phyloP scores from a whole-genome alignment of 768 basidiomycete genomes.

The Termitomyces titanicus region DNA sequence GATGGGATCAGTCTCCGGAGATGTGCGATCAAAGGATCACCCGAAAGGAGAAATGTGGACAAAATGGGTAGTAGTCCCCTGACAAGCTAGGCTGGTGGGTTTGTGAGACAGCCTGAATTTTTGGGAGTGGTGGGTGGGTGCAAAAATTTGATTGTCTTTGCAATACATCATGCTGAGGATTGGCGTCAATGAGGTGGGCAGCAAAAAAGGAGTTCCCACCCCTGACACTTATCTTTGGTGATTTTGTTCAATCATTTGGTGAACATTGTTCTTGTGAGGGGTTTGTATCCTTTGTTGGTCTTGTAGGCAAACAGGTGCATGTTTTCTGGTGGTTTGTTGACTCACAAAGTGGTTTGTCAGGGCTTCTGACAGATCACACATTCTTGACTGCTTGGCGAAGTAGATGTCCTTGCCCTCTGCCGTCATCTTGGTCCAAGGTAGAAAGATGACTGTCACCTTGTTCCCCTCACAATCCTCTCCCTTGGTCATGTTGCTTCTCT shows the following conservation, averaged over 20 bases:
- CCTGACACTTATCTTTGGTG: no score
- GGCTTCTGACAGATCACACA: conserved; percentile 4
- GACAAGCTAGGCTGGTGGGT: no score
- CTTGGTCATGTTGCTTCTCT: background rate
- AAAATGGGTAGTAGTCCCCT: no score
- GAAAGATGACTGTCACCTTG: conserved; percentile 9
- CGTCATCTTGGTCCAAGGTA: conserved; percentile 14
- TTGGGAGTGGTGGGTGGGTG: no score
- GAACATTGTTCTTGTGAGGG: conserved; percentile 22
- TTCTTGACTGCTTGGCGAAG: conserved; percentile 11
- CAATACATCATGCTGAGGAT: no score
- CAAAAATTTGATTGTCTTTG: no score
- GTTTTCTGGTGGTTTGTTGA: conserved; percentile 7
- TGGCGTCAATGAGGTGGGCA: no score
- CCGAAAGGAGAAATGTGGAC: no score
- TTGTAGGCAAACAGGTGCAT: conserved; percentile 10
- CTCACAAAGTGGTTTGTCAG: conserved; percentile 9
- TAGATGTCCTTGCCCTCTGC: conserved; percentile 13
- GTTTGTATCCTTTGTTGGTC: background rate
- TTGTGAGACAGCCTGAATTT: no score
- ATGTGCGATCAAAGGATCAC: no score
- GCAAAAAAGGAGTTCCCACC: no score
- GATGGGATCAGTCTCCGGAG: no score
- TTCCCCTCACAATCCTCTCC: conserved; percentile 4
- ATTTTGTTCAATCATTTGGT: conserved; percentile 7